Conservation (phyloP, 2,329 filamentous ascomycete species). For the Aspergillus udagawae region DNA sequence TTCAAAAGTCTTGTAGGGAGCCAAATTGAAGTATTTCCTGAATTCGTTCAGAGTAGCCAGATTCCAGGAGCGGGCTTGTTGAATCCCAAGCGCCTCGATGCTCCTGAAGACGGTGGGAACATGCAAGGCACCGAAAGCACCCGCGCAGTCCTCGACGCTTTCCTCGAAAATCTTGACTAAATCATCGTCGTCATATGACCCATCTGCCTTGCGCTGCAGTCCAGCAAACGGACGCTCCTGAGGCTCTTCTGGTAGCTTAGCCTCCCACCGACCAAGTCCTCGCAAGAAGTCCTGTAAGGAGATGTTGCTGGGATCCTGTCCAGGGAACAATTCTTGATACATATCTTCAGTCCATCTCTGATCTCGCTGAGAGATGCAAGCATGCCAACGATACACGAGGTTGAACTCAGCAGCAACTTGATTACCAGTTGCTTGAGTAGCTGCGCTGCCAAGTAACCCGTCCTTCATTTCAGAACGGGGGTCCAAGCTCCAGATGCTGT, state of each 20-base stretch:
- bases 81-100: slow-evolving; percentile 61
- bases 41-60: slow-evolving; percentile 58
- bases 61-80: slow-evolving; percentile 60
- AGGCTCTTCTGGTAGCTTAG: slow-evolving; percentile 42
- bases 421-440: slow-evolving; percentile 58
- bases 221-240: slow-evolving; percentile 48
- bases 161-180: slow-evolving; percentile 54
- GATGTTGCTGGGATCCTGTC: slow-evolving; percentile 32
- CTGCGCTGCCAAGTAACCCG: slow-evolving; percentile 41
- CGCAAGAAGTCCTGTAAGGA: slow-evolving; percentile 37
- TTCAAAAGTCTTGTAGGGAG: slow-evolving; percentile 47
- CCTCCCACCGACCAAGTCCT: slow-evolving; percentile 41
- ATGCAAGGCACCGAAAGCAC: slow-evolving; percentile 56
- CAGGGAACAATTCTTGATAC: slow-evolving; percentile 47
- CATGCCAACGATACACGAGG: slow-evolving; percentile 64
- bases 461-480: slow-evolving; percentile 58
- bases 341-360: slow-evolving; percentile 59
- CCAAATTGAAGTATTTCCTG: slow-evolving; percentile 50
- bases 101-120: slow-evolving; percentile 56
- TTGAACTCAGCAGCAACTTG: slow-evolving; percentile 68
- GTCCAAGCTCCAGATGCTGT: slow-evolving; percentile 60
- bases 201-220: slow-evolving; percentile 47
- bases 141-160: slow-evolving; percentile 59
- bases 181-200: slow-evolving; percentile 55
- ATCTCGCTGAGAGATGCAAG: slow-evolving; percentile 56